Conservation (phyloP, 1,284 basidiomycete species). For the Exobasidium rhododendri region DNA sequence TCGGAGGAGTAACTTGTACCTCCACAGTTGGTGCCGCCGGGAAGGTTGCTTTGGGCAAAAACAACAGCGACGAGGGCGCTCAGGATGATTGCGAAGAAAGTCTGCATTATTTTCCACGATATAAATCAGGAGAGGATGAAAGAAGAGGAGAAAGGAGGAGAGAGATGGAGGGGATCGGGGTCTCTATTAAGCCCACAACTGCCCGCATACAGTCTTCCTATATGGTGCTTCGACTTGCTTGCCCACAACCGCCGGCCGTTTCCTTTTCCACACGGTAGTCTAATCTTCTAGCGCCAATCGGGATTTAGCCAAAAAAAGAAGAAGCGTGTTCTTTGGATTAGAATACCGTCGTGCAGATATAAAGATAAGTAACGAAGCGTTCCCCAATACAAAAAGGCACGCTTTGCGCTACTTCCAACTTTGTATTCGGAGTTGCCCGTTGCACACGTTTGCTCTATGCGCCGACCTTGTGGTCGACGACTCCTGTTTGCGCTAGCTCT, state of each 20-base stretch:
- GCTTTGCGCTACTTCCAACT: no score
- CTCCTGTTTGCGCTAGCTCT: no score
- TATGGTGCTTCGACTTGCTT: background rate
- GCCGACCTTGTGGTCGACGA: no score
- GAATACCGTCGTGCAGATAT: no score
- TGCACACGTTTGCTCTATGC: no score
- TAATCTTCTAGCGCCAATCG: background rate
- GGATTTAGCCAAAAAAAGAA: background rate
- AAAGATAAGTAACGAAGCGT: no score
- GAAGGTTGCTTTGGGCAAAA: constrained; percentile 1
- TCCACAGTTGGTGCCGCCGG: constrained; percentile 14
- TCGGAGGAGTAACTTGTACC: constrained; percentile 7
- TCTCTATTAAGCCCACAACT: no score
- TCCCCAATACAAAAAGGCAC: no score
- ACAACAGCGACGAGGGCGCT: constrained; percentile 1
- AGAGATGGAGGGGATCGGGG: no score
- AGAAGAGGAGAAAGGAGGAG: background rate
- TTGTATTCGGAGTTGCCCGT: no score
- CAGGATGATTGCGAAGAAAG: background rate
- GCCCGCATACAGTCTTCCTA: no score
- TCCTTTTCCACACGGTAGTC: background rate
- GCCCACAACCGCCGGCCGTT: background rate
- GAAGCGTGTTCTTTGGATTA: no score
- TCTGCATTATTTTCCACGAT: background rate
- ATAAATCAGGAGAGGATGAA: background rate